Conservation (phyloP, 805 yeast species). For the Wickerhamomyces queroliae region DNA sequence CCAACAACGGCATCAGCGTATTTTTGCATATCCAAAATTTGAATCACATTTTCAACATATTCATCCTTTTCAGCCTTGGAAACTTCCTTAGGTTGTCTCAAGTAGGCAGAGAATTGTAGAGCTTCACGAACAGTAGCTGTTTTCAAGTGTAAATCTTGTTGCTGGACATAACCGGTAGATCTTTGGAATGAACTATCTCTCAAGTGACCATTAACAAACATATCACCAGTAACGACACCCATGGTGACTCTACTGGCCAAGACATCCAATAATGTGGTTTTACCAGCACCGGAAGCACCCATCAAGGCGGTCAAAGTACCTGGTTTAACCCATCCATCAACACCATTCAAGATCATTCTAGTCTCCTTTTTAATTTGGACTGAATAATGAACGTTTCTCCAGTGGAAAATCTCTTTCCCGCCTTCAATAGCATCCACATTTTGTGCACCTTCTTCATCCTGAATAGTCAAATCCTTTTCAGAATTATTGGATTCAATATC, state of each 20-base stretch:
- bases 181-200: conserved; percentile 49
- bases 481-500: conserved; percentile 21
- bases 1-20: conserved; percentile 71
- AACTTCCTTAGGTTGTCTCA: conserved; percentile 51
- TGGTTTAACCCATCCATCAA: conserved; percentile 81
- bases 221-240: conserved; percentile 66
- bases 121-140: conserved; percentile 69
- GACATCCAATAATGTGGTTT: conserved; percentile 67
- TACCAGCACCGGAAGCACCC: conserved; percentile 83
- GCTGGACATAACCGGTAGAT: conserved; percentile 70
- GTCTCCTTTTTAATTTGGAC: conserved; percentile 56
- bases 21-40: conserved; percentile 49
- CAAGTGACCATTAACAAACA: conserved; percentile 50
- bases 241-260: conserved; percentile 64
- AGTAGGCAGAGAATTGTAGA: conserved; percentile 51
- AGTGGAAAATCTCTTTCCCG: conserved; percentile 57
- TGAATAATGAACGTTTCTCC: conserved; percentile 72
- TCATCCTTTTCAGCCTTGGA: conserved; percentile 47
- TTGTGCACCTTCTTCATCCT: conserved; percentile 11
- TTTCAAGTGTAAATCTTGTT: conserved; percentile 60
- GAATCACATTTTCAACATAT: conserved; percentile 57
- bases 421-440: conserved; percentile 24
- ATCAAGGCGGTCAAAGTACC: conserved; percentile 75
- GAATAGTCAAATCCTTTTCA: conserved; percentile 23
- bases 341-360: conserved; percentile 54